Evolutionary conservation across 352 stramenopile species (phyloP).

Genomic region (Phytophthora podocarpi): DNA sequence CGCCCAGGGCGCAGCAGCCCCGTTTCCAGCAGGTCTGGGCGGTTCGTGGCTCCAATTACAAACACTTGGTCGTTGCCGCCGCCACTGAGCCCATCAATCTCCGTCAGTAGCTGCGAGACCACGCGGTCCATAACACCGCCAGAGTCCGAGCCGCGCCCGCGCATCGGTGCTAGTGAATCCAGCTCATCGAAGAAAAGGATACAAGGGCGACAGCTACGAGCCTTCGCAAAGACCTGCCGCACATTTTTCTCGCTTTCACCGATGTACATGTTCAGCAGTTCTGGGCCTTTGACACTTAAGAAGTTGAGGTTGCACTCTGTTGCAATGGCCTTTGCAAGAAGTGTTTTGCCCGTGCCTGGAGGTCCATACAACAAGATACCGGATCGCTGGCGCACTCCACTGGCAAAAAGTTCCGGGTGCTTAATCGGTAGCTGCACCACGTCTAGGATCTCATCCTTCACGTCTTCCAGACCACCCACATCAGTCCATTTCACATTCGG

Average conservation of each 20-base stretch:
- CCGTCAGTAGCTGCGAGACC: slow-evolving; percentile 95
- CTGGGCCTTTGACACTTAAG: slow-evolving; percentile 95
- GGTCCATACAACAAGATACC: slow-evolving; percentile 85
- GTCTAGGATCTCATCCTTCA: slow-evolving; percentile 97
- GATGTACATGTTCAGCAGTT: slow-evolving; percentile 98
- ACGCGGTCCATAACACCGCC: slow-evolving; percentile 96
- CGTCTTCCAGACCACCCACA: slow-evolving; percentile 98
- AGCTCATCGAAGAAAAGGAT: slow-evolving; percentile 96
- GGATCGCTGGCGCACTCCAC: slow-evolving; percentile 75
- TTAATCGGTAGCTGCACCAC: slow-evolving; percentile 87
- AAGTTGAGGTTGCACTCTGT: slow-evolving; percentile 97
- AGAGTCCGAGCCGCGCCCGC: slow-evolving; percentile 87
- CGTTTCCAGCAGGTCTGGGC: slow-evolving; percentile 96
- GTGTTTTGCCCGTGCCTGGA: slow-evolving; percentile 93
- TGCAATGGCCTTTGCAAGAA: slow-evolving; percentile 95
- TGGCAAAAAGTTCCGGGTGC: slow-evolving; percentile 83
- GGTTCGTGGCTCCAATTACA: slow-evolving; percentile 97
- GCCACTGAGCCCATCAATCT: slow-evolving; percentile 92
- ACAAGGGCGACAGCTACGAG: slow-evolving; percentile 79
- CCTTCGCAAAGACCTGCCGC: slow-evolving; percentile 92
- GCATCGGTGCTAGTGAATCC: slow-evolving; percentile 89
- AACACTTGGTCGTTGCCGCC: slow-evolving; percentile 89
- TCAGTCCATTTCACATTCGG: slow-evolving; percentile 98
- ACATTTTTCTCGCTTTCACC: slow-evolving; percentile 98
- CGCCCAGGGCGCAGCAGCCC: slow-evolving; percentile 93